Evolutionary conservation across 2,329 filamentous ascomycete genomes (phyloP), one percentile per base, ranked within the genome.

Genomic region (Podosphaera fusca): DNA sequence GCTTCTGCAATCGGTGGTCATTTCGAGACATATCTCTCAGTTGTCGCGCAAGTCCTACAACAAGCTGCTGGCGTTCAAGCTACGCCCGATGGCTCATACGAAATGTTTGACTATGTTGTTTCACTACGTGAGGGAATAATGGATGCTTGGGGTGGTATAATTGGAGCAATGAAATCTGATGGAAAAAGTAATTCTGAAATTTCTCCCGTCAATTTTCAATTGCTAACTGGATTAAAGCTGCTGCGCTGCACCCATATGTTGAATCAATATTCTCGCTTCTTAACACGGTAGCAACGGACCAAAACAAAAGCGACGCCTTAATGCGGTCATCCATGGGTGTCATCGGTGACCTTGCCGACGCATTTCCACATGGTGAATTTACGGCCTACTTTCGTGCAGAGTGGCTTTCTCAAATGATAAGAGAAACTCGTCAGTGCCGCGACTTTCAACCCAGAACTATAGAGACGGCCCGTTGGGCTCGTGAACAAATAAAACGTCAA

Each of bases 71-170:
- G 78, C 50, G 87, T 98, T 58, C 85, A 82, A 36, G 80, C 86
- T 47, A 80, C 80, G 58, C 77, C 81, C 34, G 88, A 95, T 63
- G 82, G 85, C 59, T 85, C 85, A 55, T 92, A 89, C 64, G 92
- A 98, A 71, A 94, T 96, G 85, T 83, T 89, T 58, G 90, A 96
- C 71, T 98, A 98, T 68, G 84, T 98, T 64, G 80, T 94, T 61
- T 95, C 89, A 29, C 78, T 98, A 54, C 84, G 92, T 56, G 94
- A 98, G 69, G 92, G 90, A 64, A 96, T 98, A 63, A 95, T 96
- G 84, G 92, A 98, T 75, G 92, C 92, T 38, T 98, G 94, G 89
- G 88, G 89, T 65, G 92, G 92, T 63, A 92, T 95, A 63, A 88
- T 98, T 67, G 82, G 90, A 69, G 88, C 92, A 56, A 88, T 96